Base-by-base conservation (phyloP, 75 land plant genomes). In the Picea sitchensis region DNA sequence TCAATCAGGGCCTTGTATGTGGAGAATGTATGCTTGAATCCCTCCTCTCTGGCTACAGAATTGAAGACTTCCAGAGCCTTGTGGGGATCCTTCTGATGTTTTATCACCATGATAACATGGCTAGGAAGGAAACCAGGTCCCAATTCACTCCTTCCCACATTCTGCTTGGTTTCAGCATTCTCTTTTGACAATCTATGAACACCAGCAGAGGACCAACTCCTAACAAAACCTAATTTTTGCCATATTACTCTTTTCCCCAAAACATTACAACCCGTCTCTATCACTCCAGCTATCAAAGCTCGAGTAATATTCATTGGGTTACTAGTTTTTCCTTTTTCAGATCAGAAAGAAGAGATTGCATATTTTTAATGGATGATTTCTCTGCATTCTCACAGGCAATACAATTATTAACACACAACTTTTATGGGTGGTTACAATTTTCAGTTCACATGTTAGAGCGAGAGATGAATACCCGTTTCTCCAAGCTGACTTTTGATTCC, bases 1-100 rank as follows among this genome's bases (percentile, higher is more conserved):
- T 88, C 87, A 47, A 91, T 81, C 80, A 91, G 84, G 61, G 85
- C 86, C 60, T 84, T 88, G 76, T 91, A 91, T 36, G 90, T 88
- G 3, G 58, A 80, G 64, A 86, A 76, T 0, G 85, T 91, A 77
- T 91, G 92, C 84, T 83, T 82, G 59, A 84, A 91, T 3, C 90
- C 88, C 61, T 91, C 87, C 62, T 88, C 84, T 21, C 63, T 83
- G 17, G 76, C 68, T 7, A 74, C 90, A 57, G 83, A 79, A 44
- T 84, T 87, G 80, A 91, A 91, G 80, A 88, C 85, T 63, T 88
- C 85, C 5, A 91, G 86, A 18, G 92, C 92, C 47, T 80, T 86
- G 6, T 82, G 75, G 36, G 92, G 89, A 59, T 91, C 87, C 58
- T 84, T 91, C 54, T 91, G 88, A 67, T 84, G 61, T 71, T 80